Evolutionary conservation across 176 grass and related monocot genomes (phyloP), one percentile per base, ranked within the genome.

Genomic region (Urochloa ruziziensis): DNA sequence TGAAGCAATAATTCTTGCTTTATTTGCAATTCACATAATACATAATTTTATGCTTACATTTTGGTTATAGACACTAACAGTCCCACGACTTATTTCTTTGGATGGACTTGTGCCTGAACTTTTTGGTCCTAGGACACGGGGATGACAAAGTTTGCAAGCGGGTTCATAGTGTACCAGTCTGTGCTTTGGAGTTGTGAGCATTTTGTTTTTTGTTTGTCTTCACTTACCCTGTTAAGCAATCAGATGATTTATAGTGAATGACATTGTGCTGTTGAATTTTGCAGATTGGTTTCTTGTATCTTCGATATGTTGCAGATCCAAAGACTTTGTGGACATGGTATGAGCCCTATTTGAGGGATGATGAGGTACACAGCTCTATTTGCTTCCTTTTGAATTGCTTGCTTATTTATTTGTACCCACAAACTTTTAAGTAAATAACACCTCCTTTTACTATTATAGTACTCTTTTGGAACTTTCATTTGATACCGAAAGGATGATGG

Each of bases 271-370:
- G 2, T 27, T 61, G 49, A 14, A 42, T 67, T 47, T 59, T 90
- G 88, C 85, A 99, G 96, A 73, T 99, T 81, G 93, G 96, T 36
- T 96, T 96, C 73, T 73, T 94, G 62, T 96, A 99, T 90, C 85
- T 99, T 70, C 87, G 93, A 2, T 92, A 96, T 85, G 91, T 90
- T 86, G 96, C 89, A 35, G 96, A 99, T 70, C 87, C 93, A 27
- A 99, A 93, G 83, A 87, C 51, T 63, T 70, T 99, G 28, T 99
- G 96, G 96, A 94, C 74, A 18, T 99, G 96, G 96, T 95, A 86
- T 74, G 91, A 99, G 59, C 96, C 93, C 58, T 96, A 99, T 75
- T 83, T 99, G 63, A 99, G 90, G 78, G 96, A 99, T 83, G 87
- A 91, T 49, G 96, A 99, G 93, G 96, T 96, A 98, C 47, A 34